Evolutionary conservation across 106 monocot genomes (phyloP), one percentile per base, ranked within the genome.

Genomic region (Dendrobium huoshanense): DNA sequence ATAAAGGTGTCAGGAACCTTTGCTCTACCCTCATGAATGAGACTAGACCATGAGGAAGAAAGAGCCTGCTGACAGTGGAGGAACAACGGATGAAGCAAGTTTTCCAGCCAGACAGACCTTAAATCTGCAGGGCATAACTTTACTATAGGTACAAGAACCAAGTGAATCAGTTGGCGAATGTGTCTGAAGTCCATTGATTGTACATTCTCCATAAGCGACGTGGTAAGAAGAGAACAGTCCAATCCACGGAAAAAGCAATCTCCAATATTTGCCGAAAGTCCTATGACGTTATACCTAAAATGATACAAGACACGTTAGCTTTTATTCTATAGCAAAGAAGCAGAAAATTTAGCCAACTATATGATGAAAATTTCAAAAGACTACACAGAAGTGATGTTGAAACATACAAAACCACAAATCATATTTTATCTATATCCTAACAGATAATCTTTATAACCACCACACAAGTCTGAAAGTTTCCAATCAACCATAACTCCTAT

Each of bases 121-220:
- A 91, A 84, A 79, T 93, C 80, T 24, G 87, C 47, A 56, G 92
- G 95, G 75, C 95, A 95, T 33, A 68, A 87, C 84, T 91, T 98
- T 27, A 98, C 88, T 73, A 98, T 25, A 27, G 94, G 98, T 80
- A 98, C 80, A 78, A 98, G 40, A 18, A 87, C 87, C 56, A 82
- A 82, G 59, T 98, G 98, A 73, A 98, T 88, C 72, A 98, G 86
- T 84, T 88, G 92, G 41, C 92, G 92, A 24, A 95, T 72, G 81
- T 98, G 98, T 73, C 98, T 86, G 77, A 89, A 98, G 44, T 95
- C 98, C 98, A 98, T 98, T 48, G 88, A 84, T 73, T 98, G 98
- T n/a, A 98, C 56, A 77, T 95, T 98, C 76, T 98, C 98, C 85
- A 88, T 83, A 74, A 98, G 85, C 67, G 98, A 84, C 54, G 89